Base-by-base conservation (phyloP, 345 rosid species). In the Conringia planisiliqua region DNA sequence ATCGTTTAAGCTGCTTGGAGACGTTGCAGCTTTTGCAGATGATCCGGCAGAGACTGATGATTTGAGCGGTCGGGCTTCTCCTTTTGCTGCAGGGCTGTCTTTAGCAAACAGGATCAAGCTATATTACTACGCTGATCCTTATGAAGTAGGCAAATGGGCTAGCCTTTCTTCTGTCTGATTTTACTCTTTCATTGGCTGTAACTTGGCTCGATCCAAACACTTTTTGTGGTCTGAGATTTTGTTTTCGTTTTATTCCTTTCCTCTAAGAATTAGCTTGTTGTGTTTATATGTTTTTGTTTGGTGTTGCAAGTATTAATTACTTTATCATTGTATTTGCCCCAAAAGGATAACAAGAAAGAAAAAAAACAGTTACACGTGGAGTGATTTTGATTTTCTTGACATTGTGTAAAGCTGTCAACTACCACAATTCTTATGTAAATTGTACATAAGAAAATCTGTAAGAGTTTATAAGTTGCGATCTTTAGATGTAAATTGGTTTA, bases 141-240 rank as follows among this genome's bases (percentile, higher is more conserved):
- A 82, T 20, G 97, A 93, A 38, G 84, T 86, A 22, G 98, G 97
- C 61, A 91, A 86, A 82, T 93, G 98, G 98, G 94, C 91, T 52
- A 89, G 88, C 61, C 96, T 90, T 52, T 86, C 97, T 0, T 77
- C 79, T 36, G 83, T 82, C 36, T 93, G 85, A 89, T 39, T 46
- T 32, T 58, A 35, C 63, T 58, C 43, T 17, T 33, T 35, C n/a
- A 35, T 18, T 59, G 63, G 26, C 4, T 18, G 62, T 33, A 58
- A 9, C 68, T 54, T 63, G 63, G n/a, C 56, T 63, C 46, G 1
- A 63, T 54, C 60, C 56, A 27, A 62, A 68, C 74, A 26, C 51
- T 4, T 47, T 42, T 26, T 7, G 36, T 50, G 36, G 36, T 22
- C 27, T 16, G 40, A 35, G 39, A 75, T 68, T 61, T 68, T 61